phyloP scores from a whole-genome alignment of 2,329 filamentous ascomycete genomes.

The Aspergillus costaricaensis region DNA sequence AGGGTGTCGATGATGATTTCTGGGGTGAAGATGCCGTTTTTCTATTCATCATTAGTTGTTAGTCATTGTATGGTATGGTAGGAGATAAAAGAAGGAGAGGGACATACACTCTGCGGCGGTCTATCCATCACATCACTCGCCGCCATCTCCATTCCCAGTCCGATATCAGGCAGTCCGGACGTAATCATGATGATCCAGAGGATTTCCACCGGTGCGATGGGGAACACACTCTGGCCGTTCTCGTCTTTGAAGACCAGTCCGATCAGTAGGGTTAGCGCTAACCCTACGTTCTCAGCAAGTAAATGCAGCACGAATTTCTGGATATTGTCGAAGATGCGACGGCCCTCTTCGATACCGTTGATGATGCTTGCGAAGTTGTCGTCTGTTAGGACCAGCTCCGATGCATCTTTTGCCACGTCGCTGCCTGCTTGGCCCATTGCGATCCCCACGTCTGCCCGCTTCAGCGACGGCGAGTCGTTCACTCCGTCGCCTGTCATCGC shows the following conservation, averaged over 20 bases:
- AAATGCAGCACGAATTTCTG: slow-evolving; percentile 84
- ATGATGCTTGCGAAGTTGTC: slow-evolving; percentile 89
- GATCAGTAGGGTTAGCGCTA: slow-evolving; percentile 77
- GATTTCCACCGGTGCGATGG: slow-evolving; percentile 80
- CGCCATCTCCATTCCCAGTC: slow-evolving; percentile 76
- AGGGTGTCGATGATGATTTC: slow-evolving; percentile 79
- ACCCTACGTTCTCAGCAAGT: slow-evolving; percentile 78
- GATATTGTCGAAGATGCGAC: slow-evolving; percentile 86
- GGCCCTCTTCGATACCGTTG: slow-evolving; percentile 78
- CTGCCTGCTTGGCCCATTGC: slow-evolving; percentile 81
- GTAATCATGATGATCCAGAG: slow-evolving; percentile 96
- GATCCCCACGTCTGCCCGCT: slow-evolving; percentile 80
- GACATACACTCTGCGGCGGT: slow-evolving; percentile 63
- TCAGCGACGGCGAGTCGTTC: slow-evolving; percentile 81
- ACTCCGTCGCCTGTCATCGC: slow-evolving; percentile 91
- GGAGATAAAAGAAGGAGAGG: too few species aligned
- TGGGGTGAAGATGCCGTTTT: slow-evolving; percentile 72
- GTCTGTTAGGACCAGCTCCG: slow-evolving; percentile 70
- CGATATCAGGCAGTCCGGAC: slow-evolving; percentile 83
- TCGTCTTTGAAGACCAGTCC: slow-evolving; percentile 79
- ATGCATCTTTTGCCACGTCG: slow-evolving; percentile 73
- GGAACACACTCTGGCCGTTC: slow-evolving; percentile 75
- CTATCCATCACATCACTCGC: slow-evolving; percentile 76
- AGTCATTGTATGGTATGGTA: too few species aligned
- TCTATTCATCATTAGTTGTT: slow-evolving; percentile 35